phyloP scores from a whole-genome alignment of 805 yeast species.

The Saturnispora mendoncae region DNA sequence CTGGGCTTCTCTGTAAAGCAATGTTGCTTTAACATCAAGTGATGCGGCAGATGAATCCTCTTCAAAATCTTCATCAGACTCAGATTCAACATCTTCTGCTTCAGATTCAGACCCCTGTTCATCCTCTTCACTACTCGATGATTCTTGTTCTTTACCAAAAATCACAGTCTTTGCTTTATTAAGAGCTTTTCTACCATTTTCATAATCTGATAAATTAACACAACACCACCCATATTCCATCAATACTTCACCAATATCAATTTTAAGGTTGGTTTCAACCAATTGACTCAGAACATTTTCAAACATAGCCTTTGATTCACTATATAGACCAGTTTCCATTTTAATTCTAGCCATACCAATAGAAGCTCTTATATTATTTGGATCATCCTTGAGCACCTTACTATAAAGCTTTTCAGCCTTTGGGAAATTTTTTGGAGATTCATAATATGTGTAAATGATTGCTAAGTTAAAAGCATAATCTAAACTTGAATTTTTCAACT shows the following conservation, averaged over 20 bases:
- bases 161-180: constrained; percentile 32
- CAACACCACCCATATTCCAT: constrained; percentile 72
- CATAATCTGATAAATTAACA: constrained; percentile 42
- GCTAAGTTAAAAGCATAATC: constrained; percentile 63
- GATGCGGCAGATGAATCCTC: constrained; percentile 29
- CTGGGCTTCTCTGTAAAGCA: constrained; percentile 68
- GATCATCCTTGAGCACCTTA: constrained; percentile 37
- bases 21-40: constrained; percentile 47
- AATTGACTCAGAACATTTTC: constrained; percentile 34
- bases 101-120: neutral
- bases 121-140: neutral
- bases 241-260: constrained; percentile 6
- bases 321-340: constrained; percentile 52
- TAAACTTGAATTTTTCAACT: constrained; percentile 42
- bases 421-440: constrained; percentile 81
- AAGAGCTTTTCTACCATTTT: constrained; percentile 46
- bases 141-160: constrained; percentile 29
- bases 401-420: constrained; percentile 69
- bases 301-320: constrained; percentile 47
- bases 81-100: neutral
- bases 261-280: constrained; percentile 31
- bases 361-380: constrained; percentile 43
- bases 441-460: constrained; percentile 69
- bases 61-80: neutral
- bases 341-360: constrained; percentile 78